Percentiles rank a stretch among this genome's conserved stretches.
Evolutionary conservation across 202 grass and related monocot genomes (phyloP).

Genomic region (Setaria viridis): DNA sequence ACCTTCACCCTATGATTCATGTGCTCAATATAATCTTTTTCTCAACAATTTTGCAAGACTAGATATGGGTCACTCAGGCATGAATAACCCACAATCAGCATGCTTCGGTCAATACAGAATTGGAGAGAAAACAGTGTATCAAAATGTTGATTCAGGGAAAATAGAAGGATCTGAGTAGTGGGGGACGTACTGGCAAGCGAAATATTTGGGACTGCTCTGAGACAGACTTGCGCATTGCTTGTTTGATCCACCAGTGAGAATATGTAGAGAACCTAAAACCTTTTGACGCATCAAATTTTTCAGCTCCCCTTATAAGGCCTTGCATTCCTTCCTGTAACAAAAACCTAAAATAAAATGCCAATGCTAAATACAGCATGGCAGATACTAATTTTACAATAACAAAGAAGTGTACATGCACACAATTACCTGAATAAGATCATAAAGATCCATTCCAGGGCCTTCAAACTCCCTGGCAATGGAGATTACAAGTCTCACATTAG

Average conservation of each 20-base stretch:
- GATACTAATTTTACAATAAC: conserved; percentile 12
- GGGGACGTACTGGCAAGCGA: conserved; percentile 72
- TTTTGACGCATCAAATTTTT: conserved; percentile 91
- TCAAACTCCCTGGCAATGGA: conserved; percentile 85
- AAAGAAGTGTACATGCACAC: neutral
- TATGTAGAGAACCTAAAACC: conserved; percentile 98
- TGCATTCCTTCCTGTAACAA: conserved; percentile 84
- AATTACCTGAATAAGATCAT: conserved; percentile 92
- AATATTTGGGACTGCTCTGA: conserved; percentile 75
- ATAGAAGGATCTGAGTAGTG: neutral
- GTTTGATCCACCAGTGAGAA: conserved; percentile 96
- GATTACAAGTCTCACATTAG: conserved; percentile 85
- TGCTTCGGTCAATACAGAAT: neutral
- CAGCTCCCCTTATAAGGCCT: conserved; percentile 73
- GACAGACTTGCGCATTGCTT: conserved; percentile 85
- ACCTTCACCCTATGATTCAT: neutral
- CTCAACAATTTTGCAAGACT: neutral
- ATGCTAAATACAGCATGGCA: conserved; percentile 50
- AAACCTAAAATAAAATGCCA: conserved; percentile 57
- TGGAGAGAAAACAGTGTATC: conserved; percentile 12
- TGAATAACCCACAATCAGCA: neutral
- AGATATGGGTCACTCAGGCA: conserved; percentile 7
- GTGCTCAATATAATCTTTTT: neutral
- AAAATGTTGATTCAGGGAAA: neutral
- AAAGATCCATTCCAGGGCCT: conserved; percentile 59